phyloP scores from a whole-genome alignment of 2,329 filamentous ascomycete species.

The Venturia carpophila region DNA sequence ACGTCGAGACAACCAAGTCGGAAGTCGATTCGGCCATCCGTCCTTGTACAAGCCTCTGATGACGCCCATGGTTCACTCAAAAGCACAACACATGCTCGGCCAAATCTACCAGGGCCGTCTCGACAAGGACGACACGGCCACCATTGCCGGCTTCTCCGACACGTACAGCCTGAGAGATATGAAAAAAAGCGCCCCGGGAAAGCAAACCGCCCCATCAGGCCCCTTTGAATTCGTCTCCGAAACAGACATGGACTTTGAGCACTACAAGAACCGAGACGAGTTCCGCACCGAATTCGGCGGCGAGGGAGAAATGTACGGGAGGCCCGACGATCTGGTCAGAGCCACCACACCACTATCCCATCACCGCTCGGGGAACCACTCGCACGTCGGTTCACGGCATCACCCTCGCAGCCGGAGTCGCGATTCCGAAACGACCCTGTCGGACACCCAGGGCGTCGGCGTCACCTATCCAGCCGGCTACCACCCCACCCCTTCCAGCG shows the following conservation, averaged over 20 bases:
- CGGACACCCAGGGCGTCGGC: conserved; percentile 23
- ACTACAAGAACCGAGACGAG: conserved; percentile 69
- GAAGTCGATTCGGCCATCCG: conserved; percentile 78
- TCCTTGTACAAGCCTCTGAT: conserved; percentile 82
- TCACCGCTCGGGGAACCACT: conserved; percentile 22
- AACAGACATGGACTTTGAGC: conserved; percentile 77
- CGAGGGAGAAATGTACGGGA: conserved; percentile 50
- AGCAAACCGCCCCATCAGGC: conserved; percentile 27
- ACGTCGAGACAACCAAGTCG: conserved; percentile 56
- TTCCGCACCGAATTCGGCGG: conserved; percentile 47
- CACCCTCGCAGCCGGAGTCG: conserved; percentile 19
- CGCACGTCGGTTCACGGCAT: not conserved
- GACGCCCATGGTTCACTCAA: conserved; percentile 91
- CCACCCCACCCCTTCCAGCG: conserved; percentile 34
- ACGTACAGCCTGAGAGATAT: conserved; percentile 76
- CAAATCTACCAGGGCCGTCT: conserved; percentile 78
- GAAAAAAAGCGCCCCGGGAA: conserved; percentile 52
- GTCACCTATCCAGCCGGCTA: conserved; percentile 41
- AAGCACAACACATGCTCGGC: conserved; percentile 78
- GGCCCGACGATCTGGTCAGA: conserved; percentile 51
- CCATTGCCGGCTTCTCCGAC: conserved; percentile 70
- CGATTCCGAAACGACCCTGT: conserved; percentile 24
- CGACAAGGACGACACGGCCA: conserved; percentile 52
- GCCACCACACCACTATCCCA: conserved; percentile 35
- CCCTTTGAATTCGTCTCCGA: conserved; percentile 83